Conservation (phyloP, 148 eudicot genomes). For the Silene uniflora region DNA sequence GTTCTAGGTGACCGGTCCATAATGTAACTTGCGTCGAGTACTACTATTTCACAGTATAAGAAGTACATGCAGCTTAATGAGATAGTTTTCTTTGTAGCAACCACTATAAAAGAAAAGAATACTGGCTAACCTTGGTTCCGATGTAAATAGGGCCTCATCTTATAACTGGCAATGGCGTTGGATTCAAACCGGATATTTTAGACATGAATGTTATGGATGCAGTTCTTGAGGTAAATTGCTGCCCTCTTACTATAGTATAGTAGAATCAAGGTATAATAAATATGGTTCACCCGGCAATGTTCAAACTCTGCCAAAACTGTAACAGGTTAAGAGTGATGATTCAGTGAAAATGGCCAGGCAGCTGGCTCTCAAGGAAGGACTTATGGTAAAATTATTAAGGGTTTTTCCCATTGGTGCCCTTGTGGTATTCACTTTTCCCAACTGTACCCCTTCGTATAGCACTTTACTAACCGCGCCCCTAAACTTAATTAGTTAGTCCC, state of each 20-base stretch:
- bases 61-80: not conserved
- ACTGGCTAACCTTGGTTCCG: not conserved
- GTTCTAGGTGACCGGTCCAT: not conserved
- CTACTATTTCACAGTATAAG: not conserved
- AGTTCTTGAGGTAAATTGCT: slow-evolving; percentile 64
- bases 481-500: too few relatives aligned
- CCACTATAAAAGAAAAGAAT: not conserved
- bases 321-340: slow-evolving; percentile 84
- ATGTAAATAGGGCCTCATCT: slow-evolving; percentile 73
- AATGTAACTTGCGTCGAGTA: not conserved
- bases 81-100: not conserved
- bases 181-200: slow-evolving; percentile 88
- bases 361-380: slow-evolving; percentile 87
- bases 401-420: too few relatives aligned
- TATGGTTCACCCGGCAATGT: not conserved
- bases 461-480: too few relatives aligned
- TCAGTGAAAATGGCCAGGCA: slow-evolving; percentile 89
- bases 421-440: too few relatives aligned
- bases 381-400: slow-evolving; percentile 62
- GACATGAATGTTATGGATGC: slow-evolving; percentile 97
- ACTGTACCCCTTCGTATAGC: too few relatives aligned
- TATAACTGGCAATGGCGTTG: slow-evolving; percentile 93
- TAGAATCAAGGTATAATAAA: not conserved
- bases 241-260: not conserved
- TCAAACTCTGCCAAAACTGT: not conserved